Evolutionary conservation across 495 filamentous ascomycete genomes (phyloP), one percentile per base, ranked within the genome.

Genomic region (Usnea hakonensis): DNA sequence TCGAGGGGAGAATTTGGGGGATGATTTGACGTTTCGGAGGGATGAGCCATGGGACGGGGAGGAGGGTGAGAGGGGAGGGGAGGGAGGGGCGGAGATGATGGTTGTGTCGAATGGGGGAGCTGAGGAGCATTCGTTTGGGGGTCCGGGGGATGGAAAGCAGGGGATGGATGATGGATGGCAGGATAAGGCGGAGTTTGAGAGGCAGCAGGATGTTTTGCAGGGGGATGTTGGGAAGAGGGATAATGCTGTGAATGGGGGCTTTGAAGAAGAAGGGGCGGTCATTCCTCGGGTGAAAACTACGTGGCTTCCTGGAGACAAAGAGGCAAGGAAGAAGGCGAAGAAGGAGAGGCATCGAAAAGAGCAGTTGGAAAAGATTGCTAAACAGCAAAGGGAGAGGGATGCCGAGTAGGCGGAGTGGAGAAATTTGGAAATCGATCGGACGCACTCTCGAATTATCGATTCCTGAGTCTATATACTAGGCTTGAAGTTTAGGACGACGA

Each of bases 1-100:
- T 21, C 73, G 79, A 0, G 85, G 85, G 8, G 83, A 87, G 68
- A 74, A 78, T 28, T 65, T 86, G 36, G 81, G 73, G 10, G 73
- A 73, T 1, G 82, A 84, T 67, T 57, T 80, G 56, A 70, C 75
- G 32, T 70, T 77, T 33, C 69, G 70, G 19, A 74, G 77, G 69
- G 62, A 67, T 33, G 71, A n/a, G n/a, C n/a, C n/a, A n/a, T n/a
- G n/a, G n/a, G n/a, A n/a, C n/a, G n/a, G n/a, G n/a, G n/a, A n/a
- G n/a, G n/a, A n/a, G n/a, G n/a, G n/a, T n/a, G n/a, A n/a, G n/a
- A n/a, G n/a, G n/a, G n/a, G 70, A n/a, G 55, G 66, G 28, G 58
- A 44, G 52, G 73, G 64, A 63, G 21, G 64, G 60, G 57, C 50
- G 56, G 53, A 53, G 14, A 17, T 67, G 41, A 60, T 64, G 52